phyloP scores from a whole-genome alignment of 441 rosid species.

The Aleurites moluccanus region DNA sequence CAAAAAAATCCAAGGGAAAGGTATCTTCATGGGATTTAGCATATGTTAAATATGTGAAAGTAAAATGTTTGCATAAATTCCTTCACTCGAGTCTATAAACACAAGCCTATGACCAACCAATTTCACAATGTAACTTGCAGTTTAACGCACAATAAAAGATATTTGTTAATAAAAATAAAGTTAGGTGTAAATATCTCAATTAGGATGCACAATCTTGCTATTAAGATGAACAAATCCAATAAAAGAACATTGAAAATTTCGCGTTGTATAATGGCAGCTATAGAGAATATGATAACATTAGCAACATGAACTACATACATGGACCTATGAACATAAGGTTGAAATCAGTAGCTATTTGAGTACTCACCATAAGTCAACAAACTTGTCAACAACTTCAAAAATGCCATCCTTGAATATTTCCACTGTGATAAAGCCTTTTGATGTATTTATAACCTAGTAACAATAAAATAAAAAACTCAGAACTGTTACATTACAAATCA shows the following conservation, averaged over 20 bases:
- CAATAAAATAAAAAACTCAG: constrained; percentile 9
- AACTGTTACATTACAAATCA: constrained; percentile 3
- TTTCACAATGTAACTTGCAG: not conserved
- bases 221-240: not conserved
- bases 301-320: not conserved
- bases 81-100: not conserved
- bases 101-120: not conserved
- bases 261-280: not conserved
- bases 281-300: not conserved
- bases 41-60: not conserved
- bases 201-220: not conserved
- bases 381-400: constrained; percentile 67
- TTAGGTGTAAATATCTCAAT: not conserved
- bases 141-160: not conserved
- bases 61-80: not conserved
- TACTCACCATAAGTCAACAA: constrained; percentile 63
- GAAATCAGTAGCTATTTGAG: not conserved
- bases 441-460: constrained; percentile 61
- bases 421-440: constrained; percentile 67
- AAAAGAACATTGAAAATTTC: not conserved
- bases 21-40: not conserved
- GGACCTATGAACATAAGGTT: not conserved
- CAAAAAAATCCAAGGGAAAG: not conserved
- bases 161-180: not conserved
- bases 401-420: constrained; percentile 71